Percentiles rank a stretch among this genome's conserved stretches.
phyloP scores from a whole-genome alignment of 179 eudicot species.

The Actinidia polygama region DNA sequence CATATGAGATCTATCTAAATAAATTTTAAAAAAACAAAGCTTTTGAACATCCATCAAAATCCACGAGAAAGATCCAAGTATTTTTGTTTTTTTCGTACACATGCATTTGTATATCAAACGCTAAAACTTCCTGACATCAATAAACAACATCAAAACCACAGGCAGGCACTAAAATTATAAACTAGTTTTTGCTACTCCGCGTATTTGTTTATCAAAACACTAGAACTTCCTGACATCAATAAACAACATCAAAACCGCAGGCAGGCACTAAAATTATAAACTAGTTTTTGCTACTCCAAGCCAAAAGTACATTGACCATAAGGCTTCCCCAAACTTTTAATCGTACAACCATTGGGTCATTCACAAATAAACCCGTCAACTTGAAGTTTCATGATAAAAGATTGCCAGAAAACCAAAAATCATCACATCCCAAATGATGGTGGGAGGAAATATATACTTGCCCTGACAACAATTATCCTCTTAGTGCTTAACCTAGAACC shows the following conservation, averaged over 20 bases:
- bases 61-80: not conserved
- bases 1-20: not conserved
- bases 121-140: not conserved
- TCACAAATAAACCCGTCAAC: too few species aligned
- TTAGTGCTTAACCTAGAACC: not conserved
- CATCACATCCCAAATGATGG: not conserved
- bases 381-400: too few species aligned
- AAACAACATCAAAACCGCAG: not conserved
- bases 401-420: not conserved
- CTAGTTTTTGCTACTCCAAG: too few species aligned
- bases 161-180: too few species aligned
- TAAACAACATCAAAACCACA: conserved; percentile 2
- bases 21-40: not conserved
- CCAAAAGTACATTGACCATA: too few species aligned
- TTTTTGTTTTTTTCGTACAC: not conserved
- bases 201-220: not conserved
- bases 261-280: too few species aligned
- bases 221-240: not conserved
- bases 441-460: not conserved
- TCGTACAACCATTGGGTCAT: too few species aligned
- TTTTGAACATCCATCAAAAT: not conserved
- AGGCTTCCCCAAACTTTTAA: too few species aligned
- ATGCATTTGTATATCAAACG: not conserved
- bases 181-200: too few species aligned
- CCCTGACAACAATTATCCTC: not conserved